Base-by-base conservation (phyloP, 768 basidiomycete genomes). In the Boletus pseudopeckii region DNA sequence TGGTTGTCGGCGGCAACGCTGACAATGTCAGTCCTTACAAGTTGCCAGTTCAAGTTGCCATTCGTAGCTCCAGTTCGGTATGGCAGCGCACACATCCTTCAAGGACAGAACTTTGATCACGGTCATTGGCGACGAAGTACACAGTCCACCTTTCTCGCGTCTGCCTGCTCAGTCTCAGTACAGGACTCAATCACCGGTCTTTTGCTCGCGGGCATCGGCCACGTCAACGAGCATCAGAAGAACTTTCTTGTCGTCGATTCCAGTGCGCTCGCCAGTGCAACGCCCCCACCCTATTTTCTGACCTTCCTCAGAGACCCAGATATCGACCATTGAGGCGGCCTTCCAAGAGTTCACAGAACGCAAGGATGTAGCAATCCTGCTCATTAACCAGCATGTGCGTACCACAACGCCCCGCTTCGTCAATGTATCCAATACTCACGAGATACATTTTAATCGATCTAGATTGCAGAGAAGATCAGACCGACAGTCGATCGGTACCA, bases 111-210 rank as follows among this genome's bases (percentile, higher is more conserved):
- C 80, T 56, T 75, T 98, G 39, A 81, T 99, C 39, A 96, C 97
- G 33, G 92, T 95, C 68, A 98, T 99, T 61, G 97, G 96, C 38
- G 97, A 98, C 71, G 97, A 99, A 77, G 96, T 95, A 60, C 51
- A 75, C 5, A 22, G 32, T 7, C 17, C 18, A 30, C 39, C 39
- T 15, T 20, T 24, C 30, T 47, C 20, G 40, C 53, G 41, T 24
- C 17, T 11, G 45, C 39, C 17, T 36, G 53, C 60, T 64, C 39
- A 63, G 44, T 48, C 51, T 20, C 4, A 3, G 28, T 50, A 22
- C 64, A 99, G 96, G 97, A 99, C 75, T 92, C 96, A 4, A 91
- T 98, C 57, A 98, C 97, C 0, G 97, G 97, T 39, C 80, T 98
- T 15, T 80, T 99, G 39, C 80, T 99, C 45, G 97, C 97, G 7